phyloP scores from a whole-genome alignment of 2,329 filamentous ascomycete species.

The Drechslera avenae region DNA sequence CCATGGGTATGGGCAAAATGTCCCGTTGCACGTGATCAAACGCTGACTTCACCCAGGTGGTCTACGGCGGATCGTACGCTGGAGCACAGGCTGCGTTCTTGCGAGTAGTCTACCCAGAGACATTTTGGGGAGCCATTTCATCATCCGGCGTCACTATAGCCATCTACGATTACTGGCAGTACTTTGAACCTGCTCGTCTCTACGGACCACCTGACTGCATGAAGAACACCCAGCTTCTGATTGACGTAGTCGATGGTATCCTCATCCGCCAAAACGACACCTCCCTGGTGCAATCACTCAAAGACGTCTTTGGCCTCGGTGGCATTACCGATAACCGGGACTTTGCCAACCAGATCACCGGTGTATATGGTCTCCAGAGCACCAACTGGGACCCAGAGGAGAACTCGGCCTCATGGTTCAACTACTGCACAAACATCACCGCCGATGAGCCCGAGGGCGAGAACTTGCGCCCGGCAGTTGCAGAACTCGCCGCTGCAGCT shows the following conservation, averaged over 20 bases:
- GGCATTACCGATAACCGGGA: constrained; percentile 58
- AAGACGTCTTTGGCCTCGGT: constrained; percentile 59
- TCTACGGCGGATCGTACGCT: constrained; percentile 84
- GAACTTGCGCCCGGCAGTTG: constrained; percentile 47
- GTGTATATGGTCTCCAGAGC: constrained; percentile 59
- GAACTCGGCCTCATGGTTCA: constrained; percentile 54
- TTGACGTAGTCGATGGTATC: constrained; percentile 64
- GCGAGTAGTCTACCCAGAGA: constrained; percentile 75
- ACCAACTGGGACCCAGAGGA: constrained; percentile 63
- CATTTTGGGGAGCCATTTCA: constrained; percentile 79
- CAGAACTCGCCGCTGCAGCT: constrained; percentile 54
- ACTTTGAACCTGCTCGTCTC: constrained; percentile 63
- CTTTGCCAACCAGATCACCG: constrained; percentile 57
- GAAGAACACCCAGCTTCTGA: constrained; percentile 64
- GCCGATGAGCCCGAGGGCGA: constrained; percentile 43
- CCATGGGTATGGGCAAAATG: constrained; percentile 56
- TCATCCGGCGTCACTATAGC: constrained; percentile 80
- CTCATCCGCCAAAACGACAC: constrained; percentile 56
- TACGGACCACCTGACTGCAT: constrained; percentile 68
- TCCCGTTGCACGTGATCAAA: no score
- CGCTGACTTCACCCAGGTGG: constrained; percentile 52
- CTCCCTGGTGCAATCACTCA: constrained; percentile 53
- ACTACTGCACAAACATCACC: constrained; percentile 62
- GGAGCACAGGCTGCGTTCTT: constrained; percentile 79
- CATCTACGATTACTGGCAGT: constrained; percentile 76